These are phyloP conservation scores for Erigeron philadelphicus DNA, from an alignment of 140 eudicot species.

Conservation along the genomic window DNA sequence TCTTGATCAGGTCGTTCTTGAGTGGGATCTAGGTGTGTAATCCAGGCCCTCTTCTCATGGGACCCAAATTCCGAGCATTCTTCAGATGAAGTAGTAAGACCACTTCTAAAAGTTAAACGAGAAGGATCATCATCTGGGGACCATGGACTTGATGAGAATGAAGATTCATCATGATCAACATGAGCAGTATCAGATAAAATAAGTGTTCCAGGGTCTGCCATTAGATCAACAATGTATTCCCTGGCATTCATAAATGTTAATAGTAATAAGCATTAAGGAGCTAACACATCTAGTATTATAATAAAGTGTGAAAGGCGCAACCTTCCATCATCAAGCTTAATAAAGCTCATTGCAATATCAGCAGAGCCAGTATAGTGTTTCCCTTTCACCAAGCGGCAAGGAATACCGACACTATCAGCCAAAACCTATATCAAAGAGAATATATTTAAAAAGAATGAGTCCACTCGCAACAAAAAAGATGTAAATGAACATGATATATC, in stretches of 20 bases:
- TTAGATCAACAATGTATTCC: slow-evolving; percentile 93
- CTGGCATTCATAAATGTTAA: slow-evolving; percentile 38
- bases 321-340: slow-evolving; percentile 77
- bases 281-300: slow-evolving; percentile 3
- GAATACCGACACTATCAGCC: slow-evolving; percentile 84
- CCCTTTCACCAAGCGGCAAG: slow-evolving; percentile 86
- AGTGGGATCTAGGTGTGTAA: not conserved
- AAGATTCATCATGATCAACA: slow-evolving; percentile 40
- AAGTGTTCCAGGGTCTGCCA: slow-evolving; percentile 95
- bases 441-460: not conserved
- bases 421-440: slow-evolving; percentile 52
- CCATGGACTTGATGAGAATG: slow-evolving; percentile 38
- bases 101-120: slow-evolving; percentile 43
- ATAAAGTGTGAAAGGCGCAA: slow-evolving; percentile 22
- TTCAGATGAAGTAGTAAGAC: slow-evolving; percentile 41
- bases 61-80: slow-evolving; percentile 39
- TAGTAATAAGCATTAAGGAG: slow-evolving; percentile 6
- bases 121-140: slow-evolving; percentile 43
- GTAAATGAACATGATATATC: not conserved
- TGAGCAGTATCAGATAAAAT: slow-evolving; percentile 72
- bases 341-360: slow-evolving; percentile 77
- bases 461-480: not conserved
- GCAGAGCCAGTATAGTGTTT: slow-evolving; percentile 68
- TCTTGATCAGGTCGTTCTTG: slow-evolving; percentile 29
- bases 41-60: not conserved